Evolutionary conservation across 805 yeast genomes (phyloP).

Genomic region (Saccharomycopsis schoenii): DNA sequence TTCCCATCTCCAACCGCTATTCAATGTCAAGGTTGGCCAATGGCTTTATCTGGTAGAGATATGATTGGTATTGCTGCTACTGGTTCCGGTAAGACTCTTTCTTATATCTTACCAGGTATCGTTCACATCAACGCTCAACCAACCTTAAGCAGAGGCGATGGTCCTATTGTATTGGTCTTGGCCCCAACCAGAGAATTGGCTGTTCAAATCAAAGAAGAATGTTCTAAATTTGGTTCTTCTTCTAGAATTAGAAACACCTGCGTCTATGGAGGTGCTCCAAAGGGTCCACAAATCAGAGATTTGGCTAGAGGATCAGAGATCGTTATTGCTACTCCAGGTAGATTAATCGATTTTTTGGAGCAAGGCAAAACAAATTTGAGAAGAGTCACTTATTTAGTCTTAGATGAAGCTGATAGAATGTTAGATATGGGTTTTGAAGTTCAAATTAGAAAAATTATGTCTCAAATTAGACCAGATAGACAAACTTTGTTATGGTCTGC

Average conservation of each 20-base stretch:
- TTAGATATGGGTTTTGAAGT: conserved; percentile 99
- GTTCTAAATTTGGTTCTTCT: conserved; percentile 85
- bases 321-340: conserved; percentile 92
- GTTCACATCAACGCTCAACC: conserved; percentile 99
- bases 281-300: conserved; percentile 96
- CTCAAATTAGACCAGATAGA: conserved; percentile 98
- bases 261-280: conserved; percentile 99
- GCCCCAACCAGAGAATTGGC: conserved; percentile 99
- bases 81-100: conserved; percentile 97
- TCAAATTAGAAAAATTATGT: conserved; percentile 95
- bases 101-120: conserved; percentile 94
- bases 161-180: conserved; percentile 89
- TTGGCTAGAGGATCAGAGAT: conserved; percentile 93
- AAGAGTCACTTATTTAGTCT: conserved; percentile 92
- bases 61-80: conserved; percentile 99
- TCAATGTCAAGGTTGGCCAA: conserved; percentile 99
- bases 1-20: conserved; percentile 92
- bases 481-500: conserved; percentile 99
- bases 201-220: conserved; percentile 92
- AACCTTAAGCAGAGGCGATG: conserved; percentile 84
- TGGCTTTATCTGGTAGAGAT: conserved; percentile 98
- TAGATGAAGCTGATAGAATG: conserved; percentile 99
- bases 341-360: conserved; percentile 96
- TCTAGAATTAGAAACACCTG: conserved; percentile 94
- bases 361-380: conserved; percentile 87